Conservation (phyloP, 2,329 filamentous ascomycete genomes). For the Hymenotorrendiella dingleyae region DNA sequence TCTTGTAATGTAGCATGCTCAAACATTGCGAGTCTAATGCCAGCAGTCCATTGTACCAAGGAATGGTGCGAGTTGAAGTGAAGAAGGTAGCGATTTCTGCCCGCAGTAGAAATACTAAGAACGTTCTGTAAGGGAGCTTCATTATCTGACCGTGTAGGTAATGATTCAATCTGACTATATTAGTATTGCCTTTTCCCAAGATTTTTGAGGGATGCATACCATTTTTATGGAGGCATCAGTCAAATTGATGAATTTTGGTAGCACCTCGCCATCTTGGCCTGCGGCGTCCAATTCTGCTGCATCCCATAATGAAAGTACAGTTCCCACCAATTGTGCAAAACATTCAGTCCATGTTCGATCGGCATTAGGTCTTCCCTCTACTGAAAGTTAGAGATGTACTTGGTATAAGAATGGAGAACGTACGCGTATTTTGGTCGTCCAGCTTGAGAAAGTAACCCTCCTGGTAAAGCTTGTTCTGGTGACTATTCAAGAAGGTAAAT, state of each 20-base stretch:
- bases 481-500: slow-evolving; percentile 89
- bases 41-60: slow-evolving; percentile 90
- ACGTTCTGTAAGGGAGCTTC: slow-evolving; percentile 89
- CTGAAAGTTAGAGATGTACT: slow-evolving; percentile 27
- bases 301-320: slow-evolving; percentile 93
- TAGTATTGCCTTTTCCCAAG: slow-evolving; percentile 9
- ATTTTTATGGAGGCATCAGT: slow-evolving; percentile 98
- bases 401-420: slow-evolving; percentile 34
- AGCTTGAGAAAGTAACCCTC: slow-evolving; percentile 97
- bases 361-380: slow-evolving; percentile 78
- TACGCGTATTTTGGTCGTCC: slow-evolving; percentile 89
- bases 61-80: slow-evolving; percentile 96
- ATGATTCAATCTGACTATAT: slow-evolving; percentile 66
- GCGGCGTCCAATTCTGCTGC: slow-evolving; percentile 84
- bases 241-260: slow-evolving; percentile 91
- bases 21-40: slow-evolving; percentile 88
- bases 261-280: slow-evolving; percentile 75
- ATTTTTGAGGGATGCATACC: slow-evolving; percentile 48
- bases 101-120: slow-evolving; percentile 89
- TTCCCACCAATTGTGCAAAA: slow-evolving; percentile 93
- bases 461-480: slow-evolving; percentile 93
- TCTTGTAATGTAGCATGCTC: slow-evolving; percentile 92
- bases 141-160: slow-evolving; percentile 72
- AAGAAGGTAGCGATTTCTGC: slow-evolving; percentile 88
- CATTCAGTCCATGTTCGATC: slow-evolving; percentile 94